A percentile compares a stretch with the other conserved stretches of the same genome.
These are phyloP conservation scores for Aspergillus spinulosporus DNA, from an alignment of 2,329 filamentous ascomycete genomes.

Conservation along the genomic window DNA sequence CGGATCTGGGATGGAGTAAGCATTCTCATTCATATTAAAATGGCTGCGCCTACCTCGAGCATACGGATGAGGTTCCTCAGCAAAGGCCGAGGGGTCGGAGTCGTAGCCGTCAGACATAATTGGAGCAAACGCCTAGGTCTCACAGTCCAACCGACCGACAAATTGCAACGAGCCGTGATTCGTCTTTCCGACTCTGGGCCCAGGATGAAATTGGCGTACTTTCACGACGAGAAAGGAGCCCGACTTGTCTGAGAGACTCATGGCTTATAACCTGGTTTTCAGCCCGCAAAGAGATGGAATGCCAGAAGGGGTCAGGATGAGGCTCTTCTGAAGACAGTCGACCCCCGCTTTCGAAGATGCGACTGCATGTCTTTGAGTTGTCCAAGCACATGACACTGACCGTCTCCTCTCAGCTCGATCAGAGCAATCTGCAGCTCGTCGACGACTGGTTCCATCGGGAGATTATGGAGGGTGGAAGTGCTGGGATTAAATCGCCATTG, in stretches of 20 bases:
- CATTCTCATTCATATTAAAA: not conserved
- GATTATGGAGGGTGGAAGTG: slow-evolving; percentile 9
- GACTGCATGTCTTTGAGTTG: slow-evolving; percentile 10
- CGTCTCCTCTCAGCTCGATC: not conserved
- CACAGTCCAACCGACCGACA: not conserved
- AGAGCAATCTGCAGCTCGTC: not conserved
- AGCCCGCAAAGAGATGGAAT: not conserved
- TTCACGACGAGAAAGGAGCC: not conserved
- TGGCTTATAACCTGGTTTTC: not conserved
- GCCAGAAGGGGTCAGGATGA: slow-evolving; percentile 1
- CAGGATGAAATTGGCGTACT: not conserved
- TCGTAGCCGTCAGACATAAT: not conserved
- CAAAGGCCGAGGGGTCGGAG: not conserved
- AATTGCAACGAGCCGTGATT: not conserved
- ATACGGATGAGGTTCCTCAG: not conserved
- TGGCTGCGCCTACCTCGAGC: not conserved
- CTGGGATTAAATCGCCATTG: slow-evolving; percentile 1
- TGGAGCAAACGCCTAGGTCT: not conserved
- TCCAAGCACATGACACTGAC: slow-evolving; percentile 8
- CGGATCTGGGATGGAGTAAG: slow-evolving; percentile 1
- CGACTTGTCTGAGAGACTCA: not conserved
- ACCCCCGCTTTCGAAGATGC: slow-evolving; percentile 6
- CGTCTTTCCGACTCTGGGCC: not conserved
- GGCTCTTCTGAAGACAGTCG: slow-evolving; percentile 7
- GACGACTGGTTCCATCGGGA: not conserved